Base-by-base conservation (phyloP, 768 basidiomycete genomes). In the Boletus patriciae region DNA sequence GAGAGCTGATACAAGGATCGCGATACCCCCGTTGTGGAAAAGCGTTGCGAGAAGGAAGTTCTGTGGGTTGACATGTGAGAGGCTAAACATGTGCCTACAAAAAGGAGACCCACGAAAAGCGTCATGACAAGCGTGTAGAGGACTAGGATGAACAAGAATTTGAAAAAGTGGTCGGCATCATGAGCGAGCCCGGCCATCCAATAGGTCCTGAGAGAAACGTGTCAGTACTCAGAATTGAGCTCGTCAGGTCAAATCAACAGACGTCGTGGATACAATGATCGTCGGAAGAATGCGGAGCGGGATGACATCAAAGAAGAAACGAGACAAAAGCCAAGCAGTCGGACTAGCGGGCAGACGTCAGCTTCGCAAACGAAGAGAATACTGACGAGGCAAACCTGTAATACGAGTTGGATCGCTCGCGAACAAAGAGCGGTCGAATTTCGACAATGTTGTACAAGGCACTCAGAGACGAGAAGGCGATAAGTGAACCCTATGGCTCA, bases 141-240 rank as follows among this genome's bases (percentile, higher is more conserved):
- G 19, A 93, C 87, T 18, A 98, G 79, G 58, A 97, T 89, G 66
- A 98, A 83, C 21, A 97, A 77, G 75, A 91, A 98, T 66, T 97
- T 98, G 87, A 97, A 98, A 79, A 88, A 98, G 68, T 88, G 79
- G 0, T 86, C 82, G 3, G 93, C 85, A 42, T 89, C 81, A 5
- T 78, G 79, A 2, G 90, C 81, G 5, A 98, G 82, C 13, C 95
- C 94, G 3, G 93, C 92, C 95, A 98, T 94, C 91, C 92, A 93
- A 64, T 93, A 94, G n/a, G 87, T 87, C 50, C 88, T 90, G 57
- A 23, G 10, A 47, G 42, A 31, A 48, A n/a, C 13, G 31, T 21
- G 54, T 64, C 45, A 58, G 62, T 53, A 25, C 34, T 38, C 40
- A 48, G 18, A 42, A 18, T 43, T 15, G 6, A 33, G 16, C 3